Evolutionary conservation across 495 filamentous ascomycete genomes (phyloP), one percentile per base, ranked within the genome.

Genomic region (Aspergillus diversus): DNA sequence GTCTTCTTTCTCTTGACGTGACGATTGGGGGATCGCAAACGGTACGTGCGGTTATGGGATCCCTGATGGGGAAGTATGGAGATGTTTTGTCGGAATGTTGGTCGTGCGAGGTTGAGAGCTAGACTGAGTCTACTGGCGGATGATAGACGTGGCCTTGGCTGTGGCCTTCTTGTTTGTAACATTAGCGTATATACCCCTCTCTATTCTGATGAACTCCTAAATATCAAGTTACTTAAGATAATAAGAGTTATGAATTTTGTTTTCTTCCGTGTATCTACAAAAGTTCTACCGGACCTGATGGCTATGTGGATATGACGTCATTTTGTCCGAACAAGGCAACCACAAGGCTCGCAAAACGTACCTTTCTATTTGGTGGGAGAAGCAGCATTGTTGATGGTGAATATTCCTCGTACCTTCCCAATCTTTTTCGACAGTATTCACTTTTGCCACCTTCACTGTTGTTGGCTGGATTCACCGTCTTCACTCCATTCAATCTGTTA

Each of bases 11-110:
- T 7, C 65, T 73, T 13, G 63, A 68, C 33, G 66, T 65, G 9
- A 71, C 71, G 0, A 55, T 73, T 46, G 69, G 71, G n/a, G 71
- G 71, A 33, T 71, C 69, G n/a, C 68, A 73, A 15, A 63, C 56
- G 15, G 51, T 48, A 12, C 55, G 48, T 1, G 17, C 60, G 21
- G 60, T 58, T 6, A 17, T 69, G 5, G 34, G 55, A 35, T 37
- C 17, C 3, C 54, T 69, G 27, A 63, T 71, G 61, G 56, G 31
- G 1, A 57, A 54, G 33, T 56, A 69, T 55, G 69, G 66, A 7
- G 69, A 73, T 51, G 64, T 68, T 50, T 32, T 73, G 33, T 69
- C 66, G 7, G 71, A 73, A 31, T 71, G 63, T 42, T 71, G 69
- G 71, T 60, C 55, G 31, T 69, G 58, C 0, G 61, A 59, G 3